Conservation (phyloP, 768 basidiomycete species). For the Kwoniella dendrophila region DNA sequence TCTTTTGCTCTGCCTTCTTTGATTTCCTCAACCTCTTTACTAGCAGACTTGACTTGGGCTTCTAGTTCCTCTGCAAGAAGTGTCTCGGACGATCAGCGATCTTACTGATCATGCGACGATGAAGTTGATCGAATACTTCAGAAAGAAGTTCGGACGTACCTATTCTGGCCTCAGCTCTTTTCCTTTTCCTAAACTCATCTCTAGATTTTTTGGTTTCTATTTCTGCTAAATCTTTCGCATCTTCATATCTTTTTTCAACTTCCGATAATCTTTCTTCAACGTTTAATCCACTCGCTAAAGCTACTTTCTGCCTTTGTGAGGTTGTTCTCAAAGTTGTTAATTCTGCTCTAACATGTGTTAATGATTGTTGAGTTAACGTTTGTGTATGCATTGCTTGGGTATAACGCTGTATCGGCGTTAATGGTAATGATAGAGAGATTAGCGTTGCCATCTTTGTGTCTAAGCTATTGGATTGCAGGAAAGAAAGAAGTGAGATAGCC, state of each 20-base stretch:
- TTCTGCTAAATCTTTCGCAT: constrained; percentile 37
- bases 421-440: no score
- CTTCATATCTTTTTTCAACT: constrained; percentile 45
- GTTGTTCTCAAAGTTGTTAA: constrained; percentile 43
- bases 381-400: constrained; percentile 54
- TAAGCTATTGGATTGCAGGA: not conserved
- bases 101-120: not conserved
- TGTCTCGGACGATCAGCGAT: not conserved
- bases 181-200: constrained; percentile 42
- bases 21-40: constrained; percentile 43
- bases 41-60: constrained; percentile 31
- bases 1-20: constrained; percentile 47
- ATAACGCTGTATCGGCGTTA: constrained; percentile 42
- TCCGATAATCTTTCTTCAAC: constrained; percentile 45
- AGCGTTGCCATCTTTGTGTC: not conserved
- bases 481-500: not conserved
- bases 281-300: constrained; percentile 37
- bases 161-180: constrained; percentile 45
- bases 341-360: constrained; percentile 53
- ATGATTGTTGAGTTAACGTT: constrained; percentile 51
- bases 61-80: constrained; percentile 42
- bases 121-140: no score
- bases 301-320: constrained; percentile 39
- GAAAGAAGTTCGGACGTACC: no score
- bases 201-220: constrained; percentile 37